These are phyloP conservation scores for Alternaria sp. DNA, from an alignment of 2,329 filamentous ascomycete species.

Conservation along the genomic window DNA sequence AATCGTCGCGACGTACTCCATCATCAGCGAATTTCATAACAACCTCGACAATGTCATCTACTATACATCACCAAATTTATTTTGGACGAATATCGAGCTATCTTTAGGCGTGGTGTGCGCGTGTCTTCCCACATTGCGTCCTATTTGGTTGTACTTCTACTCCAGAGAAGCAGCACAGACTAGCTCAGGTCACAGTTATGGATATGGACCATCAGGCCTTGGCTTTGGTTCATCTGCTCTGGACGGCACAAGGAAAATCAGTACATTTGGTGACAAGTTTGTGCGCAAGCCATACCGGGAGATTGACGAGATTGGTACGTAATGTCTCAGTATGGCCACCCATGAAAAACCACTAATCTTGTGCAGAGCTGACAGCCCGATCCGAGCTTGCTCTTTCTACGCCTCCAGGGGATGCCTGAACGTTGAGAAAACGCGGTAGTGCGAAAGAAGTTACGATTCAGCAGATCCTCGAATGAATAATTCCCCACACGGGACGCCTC, in stretches of 20 bases:
- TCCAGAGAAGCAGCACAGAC: slow-evolving; percentile 22
- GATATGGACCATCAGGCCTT: slow-evolving; percentile 24
- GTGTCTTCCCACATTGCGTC: slow-evolving; percentile 38
- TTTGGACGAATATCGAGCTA: slow-evolving; percentile 44
- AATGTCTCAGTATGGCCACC: neutral
- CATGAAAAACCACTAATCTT: neutral
- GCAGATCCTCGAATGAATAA: slow-evolving; percentile 21
- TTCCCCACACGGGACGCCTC: neutral
- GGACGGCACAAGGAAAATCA: slow-evolving; percentile 21
- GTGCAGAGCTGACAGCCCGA: slow-evolving; percentile 25
- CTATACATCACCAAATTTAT: slow-evolving; percentile 40
- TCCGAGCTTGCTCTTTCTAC: slow-evolving; percentile 17
- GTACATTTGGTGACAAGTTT: slow-evolving; percentile 21
- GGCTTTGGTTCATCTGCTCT: slow-evolving; percentile 26
- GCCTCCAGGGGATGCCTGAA: slow-evolving; percentile 13
- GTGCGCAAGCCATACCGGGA: slow-evolving; percentile 30
- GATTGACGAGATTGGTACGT: slow-evolving; percentile 30
- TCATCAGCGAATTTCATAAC: slow-evolving; percentile 31
- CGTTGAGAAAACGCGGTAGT: slow-evolving; percentile 19
- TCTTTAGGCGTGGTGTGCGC: slow-evolving; percentile 37
- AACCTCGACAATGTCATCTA: slow-evolving; percentile 35
- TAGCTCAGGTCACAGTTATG: slow-evolving; percentile 22
- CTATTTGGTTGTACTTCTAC: slow-evolving; percentile 34
- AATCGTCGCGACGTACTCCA: slow-evolving; percentile 30
- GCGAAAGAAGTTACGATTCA: slow-evolving; percentile 27